Conservation (phyloP, 2,329 filamentous ascomycete genomes). For the Penicillium sp. region DNA sequence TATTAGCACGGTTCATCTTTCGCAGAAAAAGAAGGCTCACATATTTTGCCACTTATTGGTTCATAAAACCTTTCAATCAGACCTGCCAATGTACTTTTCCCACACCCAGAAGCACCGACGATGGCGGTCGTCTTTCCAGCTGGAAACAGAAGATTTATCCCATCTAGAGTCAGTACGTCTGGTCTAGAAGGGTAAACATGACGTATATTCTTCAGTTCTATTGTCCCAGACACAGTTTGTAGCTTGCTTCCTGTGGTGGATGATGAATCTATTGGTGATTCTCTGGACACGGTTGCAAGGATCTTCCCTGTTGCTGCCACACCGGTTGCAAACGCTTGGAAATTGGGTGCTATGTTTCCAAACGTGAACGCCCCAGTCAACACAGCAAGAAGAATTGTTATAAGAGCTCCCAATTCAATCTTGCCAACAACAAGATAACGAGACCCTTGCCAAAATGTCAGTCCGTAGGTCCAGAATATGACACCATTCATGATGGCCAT, state of each 20-base stretch:
- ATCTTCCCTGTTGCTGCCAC: not conserved
- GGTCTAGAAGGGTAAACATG: not conserved
- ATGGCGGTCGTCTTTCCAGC: not conserved
- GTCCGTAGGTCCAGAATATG: not conserved
- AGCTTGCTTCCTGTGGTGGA: not conserved
- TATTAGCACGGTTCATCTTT: not conserved
- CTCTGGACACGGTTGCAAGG: not conserved
- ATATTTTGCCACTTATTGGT: constrained; percentile 61
- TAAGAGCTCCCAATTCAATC: not conserved
- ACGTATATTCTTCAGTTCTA: not conserved
- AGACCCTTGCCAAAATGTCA: not conserved
- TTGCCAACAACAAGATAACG: not conserved
- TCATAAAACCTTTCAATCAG: constrained; percentile 60
- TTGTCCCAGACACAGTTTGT: not conserved
- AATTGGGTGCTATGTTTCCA: not conserved
- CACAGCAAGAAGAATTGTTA: not conserved
- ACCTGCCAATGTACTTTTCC: constrained; percentile 8
- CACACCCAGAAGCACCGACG: constrained; percentile 10
- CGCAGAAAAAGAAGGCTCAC: not conserved
- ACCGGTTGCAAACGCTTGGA: not conserved
- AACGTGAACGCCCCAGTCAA: not conserved
- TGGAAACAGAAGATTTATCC: not conserved
- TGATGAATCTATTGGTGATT: not conserved
- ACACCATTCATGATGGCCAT: not conserved
- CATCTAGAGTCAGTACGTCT: not conserved